These are phyloP conservation scores for Xylaria sp. DNA, from an alignment of 2,329 filamentous ascomycete genomes.

Conservation along the genomic window DNA sequence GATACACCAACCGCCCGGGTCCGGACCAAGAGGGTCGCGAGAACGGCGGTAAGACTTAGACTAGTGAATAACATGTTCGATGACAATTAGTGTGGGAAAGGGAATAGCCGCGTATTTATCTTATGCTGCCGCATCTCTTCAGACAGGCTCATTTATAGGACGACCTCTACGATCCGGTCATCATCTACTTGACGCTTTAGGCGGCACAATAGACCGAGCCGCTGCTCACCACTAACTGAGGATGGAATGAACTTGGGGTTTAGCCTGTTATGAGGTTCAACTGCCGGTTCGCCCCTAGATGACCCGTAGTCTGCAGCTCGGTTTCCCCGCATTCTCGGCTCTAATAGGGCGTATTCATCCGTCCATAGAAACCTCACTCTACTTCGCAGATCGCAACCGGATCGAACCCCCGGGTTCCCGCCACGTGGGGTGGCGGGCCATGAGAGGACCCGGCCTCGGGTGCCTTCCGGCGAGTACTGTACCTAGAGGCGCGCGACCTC, in stretches of 20 bases:
- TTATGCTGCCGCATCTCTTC: neutral
- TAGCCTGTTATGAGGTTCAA: neutral
- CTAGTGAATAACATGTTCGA: conserved; percentile 9
- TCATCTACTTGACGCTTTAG: neutral
- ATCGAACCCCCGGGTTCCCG: neutral
- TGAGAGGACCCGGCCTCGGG: neutral
- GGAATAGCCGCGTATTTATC: neutral
- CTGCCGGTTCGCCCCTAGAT: conserved; percentile 4
- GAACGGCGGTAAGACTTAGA: neutral
- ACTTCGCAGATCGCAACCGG: conserved; percentile 3
- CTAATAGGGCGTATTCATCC: conserved; percentile 17
- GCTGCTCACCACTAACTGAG: neutral
- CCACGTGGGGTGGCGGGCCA: conserved; percentile 4
- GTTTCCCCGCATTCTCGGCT: conserved; percentile 4
- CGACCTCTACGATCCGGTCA: neutral
- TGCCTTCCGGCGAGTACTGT: neutral
- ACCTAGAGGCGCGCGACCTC: neutral
- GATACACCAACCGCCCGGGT: conserved; percentile 9
- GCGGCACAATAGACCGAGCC: conserved; percentile 13
- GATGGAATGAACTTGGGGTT: neutral
- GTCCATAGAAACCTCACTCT: conserved; percentile 6
- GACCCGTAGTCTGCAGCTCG: neutral
- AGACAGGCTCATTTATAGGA: neutral
- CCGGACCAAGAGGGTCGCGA: neutral
- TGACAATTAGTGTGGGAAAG: neutral